Evolutionary conservation across 2,329 filamentous ascomycete genomes (phyloP), one percentile per base, ranked within the genome.

Genomic region (Nemania sp.): DNA sequence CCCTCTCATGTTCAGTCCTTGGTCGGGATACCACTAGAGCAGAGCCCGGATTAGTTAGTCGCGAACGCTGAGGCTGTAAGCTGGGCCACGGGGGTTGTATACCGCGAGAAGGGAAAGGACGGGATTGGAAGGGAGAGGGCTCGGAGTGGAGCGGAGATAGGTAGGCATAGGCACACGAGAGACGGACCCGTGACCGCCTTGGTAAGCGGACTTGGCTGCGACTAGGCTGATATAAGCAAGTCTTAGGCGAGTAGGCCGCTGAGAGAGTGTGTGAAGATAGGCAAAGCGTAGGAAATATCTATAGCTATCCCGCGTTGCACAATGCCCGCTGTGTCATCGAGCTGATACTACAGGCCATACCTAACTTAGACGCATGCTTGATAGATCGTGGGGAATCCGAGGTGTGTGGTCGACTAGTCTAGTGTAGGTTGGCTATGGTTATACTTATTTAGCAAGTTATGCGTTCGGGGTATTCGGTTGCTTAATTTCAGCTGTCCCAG

Each of bases 191-290:
- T 57, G 66, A 61, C 56, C 24, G 29, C 26, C 18, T 29, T 15
- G 2, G 29, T 49, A 54, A 59, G 60, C 65, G 47, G 47, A 41
- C 54, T 55, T 27, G n/a, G 29, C 38, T 47, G 47, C 45, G n/a
- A 22, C 47, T n/a, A 32, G 29, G 64, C 59, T 67, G 60, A 59
- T 38, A 35, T 60, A 57, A 60, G 62, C 29, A 32, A 43, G 29
- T 5, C n/a, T n/a, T 15, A 38, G 43, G 18, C 5, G 8, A 5
- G 20, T 18, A 61, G 27, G 32, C n/a, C 11, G 3, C n/a, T 13
- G 11, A n/a, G 11, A n/a, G 38, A 8, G 22, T 52, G 26, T 45
- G 38, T 10, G 38, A 57, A 22, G 45, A 49, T n/a, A 10, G 24
- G 20, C n/a, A n/a, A 15, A 51, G 47, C 20, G 20, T n/a, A 51